Evolutionary conservation across 257 asterid genomes (phyloP), one percentile per base, ranked within the genome.

Genomic region (Ballota nigra): DNA sequence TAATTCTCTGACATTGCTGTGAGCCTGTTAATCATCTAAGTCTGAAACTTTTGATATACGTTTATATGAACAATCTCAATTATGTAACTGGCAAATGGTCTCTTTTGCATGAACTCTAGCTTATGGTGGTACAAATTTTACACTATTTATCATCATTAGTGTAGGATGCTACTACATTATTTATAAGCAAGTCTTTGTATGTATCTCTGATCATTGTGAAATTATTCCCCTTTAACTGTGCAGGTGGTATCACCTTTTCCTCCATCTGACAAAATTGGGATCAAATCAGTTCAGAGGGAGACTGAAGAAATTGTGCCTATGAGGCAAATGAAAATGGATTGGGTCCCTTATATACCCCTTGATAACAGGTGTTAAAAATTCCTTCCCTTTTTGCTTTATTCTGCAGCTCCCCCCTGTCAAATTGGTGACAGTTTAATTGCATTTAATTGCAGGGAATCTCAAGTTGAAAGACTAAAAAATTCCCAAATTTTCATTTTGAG

Each of bases 251-350:
- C 99, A 64, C 98, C 99, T n/a, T 89, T 95, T 76, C 97, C 99
- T 19, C 99, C 99, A 22, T 95, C 99, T 9, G 99, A 95, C 76
- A 91, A 95, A 80, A 92, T 95, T 76, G 99, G 99, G 49, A 86
- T 95, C 60, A 90, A 89, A 75, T 95, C 99, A 58, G 96, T 95
- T 63, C 99, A 95, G 80, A 88, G 99, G 76, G 98, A 89, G 82
- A 79, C 83, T 31, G 97, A 95, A 82, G 98, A 95, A 83, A 92
- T 95, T 60, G 51, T 95, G 67, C 98, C 96, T 4, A 95, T 95
- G 99, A 95, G 88, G 79, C 95, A 89, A 77, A 95, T 95, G 99
- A 95, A 95, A 85, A 91, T 95, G 98, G 98, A 84, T 75, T 95
- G 99, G 99, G 87, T 95, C 67, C 99, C 99, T 8, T 95, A 92